These are phyloP conservation scores for Dissoconium aciculare DNA, from an alignment of 2,329 filamentous ascomycete genomes.

Conservation along the genomic window DNA sequence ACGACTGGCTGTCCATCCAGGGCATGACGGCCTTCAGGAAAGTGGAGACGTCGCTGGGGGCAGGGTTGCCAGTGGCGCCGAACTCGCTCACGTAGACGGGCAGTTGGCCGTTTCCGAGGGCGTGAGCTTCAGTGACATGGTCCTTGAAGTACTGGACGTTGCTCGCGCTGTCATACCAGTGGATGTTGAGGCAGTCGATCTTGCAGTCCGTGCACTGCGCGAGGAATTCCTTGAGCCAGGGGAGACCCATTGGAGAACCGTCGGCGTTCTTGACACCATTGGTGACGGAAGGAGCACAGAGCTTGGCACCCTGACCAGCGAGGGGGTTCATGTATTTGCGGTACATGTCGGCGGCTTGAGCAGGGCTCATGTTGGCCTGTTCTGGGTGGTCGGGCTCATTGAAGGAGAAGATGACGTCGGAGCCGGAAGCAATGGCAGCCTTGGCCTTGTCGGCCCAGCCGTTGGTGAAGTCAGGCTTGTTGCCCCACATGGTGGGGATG, in stretches of 20 bases:
- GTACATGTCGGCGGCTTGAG: slow-evolving; percentile 38
- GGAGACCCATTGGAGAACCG: slow-evolving; percentile 31
- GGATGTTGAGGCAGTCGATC: slow-evolving; percentile 46
- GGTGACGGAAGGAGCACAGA: slow-evolving; percentile 47
- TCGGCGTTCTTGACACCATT: slow-evolving; percentile 48
- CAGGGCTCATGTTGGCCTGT: slow-evolving; percentile 46
- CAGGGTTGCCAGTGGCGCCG: slow-evolving; percentile 33
- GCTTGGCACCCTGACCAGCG: slow-evolving; percentile 33
- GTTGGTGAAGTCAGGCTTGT: slow-evolving; percentile 28
- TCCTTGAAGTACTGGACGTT: slow-evolving; percentile 38
- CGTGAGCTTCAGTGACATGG: slow-evolving; percentile 35
- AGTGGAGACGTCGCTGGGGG: slow-evolving; percentile 26
- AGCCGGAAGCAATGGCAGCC: slow-evolving; percentile 38
- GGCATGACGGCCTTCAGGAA: slow-evolving; percentile 39
- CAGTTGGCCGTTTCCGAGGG: slow-evolving; percentile 23
- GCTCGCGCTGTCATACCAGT: slow-evolving; percentile 45
- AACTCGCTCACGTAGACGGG: slow-evolving; percentile 53
- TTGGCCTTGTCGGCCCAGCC: slow-evolving; percentile 39
- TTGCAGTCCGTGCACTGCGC: slow-evolving; percentile 29
- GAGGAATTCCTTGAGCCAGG: slow-evolving; percentile 43
- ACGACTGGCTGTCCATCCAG: slow-evolving; percentile 29
- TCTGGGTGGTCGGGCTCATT: slow-evolving; percentile 52
- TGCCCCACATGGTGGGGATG: slow-evolving; percentile 48
- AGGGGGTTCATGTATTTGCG: slow-evolving; percentile 42
- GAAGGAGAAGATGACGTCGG: slow-evolving; percentile 48